Percentiles rank a stretch among this genome's conserved stretches.
phyloP scores from a whole-genome alignment of 2,329 filamentous ascomycete genomes.

The Cladosporium sp. region DNA sequence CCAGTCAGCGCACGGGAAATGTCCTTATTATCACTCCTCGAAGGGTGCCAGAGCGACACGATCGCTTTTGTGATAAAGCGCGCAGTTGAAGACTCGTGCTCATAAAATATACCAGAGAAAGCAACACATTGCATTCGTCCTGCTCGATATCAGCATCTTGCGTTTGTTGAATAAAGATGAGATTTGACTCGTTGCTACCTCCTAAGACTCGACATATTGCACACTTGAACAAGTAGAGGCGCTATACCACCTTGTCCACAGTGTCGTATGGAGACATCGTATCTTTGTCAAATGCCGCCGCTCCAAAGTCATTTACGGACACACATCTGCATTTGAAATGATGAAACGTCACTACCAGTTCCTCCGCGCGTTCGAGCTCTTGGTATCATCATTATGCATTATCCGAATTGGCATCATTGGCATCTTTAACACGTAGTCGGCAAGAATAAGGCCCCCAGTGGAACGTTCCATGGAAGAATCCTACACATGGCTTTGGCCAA shows the following conservation, averaged over 20 bases:
- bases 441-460: neutral
- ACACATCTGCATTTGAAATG: neutral
- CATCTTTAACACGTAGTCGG: neutral
- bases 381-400: neutral
- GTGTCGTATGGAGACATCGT: neutral
- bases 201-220: neutral
- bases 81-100: neutral
- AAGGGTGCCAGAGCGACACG: neutral
- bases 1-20: neutral
- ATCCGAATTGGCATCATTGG: neutral
- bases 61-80: neutral
- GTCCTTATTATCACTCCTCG: neutral
- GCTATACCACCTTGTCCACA: neutral
- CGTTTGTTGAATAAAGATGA: neutral
- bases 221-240: neutral
- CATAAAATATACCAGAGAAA: neutral
- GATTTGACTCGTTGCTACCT: neutral
- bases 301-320: neutral
- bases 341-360: neutral
- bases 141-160: neutral
- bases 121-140: neutral
- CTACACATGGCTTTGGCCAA: neutral
- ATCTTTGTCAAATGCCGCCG: neutral
- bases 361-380: neutral
- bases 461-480: constrained; percentile 6